These are phyloP conservation scores for Primulina tabacum DNA, from an alignment of 257 asterid genomes.

Conservation along the genomic window DNA sequence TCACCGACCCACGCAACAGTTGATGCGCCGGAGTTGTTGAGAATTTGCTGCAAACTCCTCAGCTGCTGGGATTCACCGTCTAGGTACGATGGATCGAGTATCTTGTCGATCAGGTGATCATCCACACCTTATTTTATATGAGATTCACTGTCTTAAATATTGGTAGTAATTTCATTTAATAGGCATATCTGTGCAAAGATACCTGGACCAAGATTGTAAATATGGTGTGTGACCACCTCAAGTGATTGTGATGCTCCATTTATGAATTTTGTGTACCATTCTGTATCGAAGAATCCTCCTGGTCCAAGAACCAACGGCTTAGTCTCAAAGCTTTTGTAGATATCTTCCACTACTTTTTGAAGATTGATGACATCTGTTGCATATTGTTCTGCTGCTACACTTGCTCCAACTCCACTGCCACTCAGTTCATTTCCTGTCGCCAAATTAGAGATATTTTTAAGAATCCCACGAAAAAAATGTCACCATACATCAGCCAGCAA, in stretches of 20 bases:
- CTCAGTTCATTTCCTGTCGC: slow-evolving; percentile 77
- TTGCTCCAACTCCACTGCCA: slow-evolving; percentile 69
- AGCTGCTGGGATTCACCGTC: slow-evolving; percentile 56
- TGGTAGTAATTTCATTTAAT: neutral
- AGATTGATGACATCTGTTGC: slow-evolving; percentile 49
- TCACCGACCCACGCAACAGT: slow-evolving; percentile 80
- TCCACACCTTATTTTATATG: slow-evolving; percentile 46
- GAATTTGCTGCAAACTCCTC: slow-evolving; percentile 44
- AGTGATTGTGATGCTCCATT: slow-evolving; percentile 44
- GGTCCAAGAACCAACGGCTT: slow-evolving; percentile 77
- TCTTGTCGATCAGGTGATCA: slow-evolving; percentile 64
- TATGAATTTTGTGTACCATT: slow-evolving; percentile 56
- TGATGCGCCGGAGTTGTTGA: slow-evolving; percentile 36
- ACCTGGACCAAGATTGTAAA: slow-evolving; percentile 95
- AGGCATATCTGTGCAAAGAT: neutral
- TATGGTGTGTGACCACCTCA: slow-evolving; percentile 77
- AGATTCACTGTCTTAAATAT: neutral
- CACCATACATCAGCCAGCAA: neutral
- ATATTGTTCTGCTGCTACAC: slow-evolving; percentile 68
- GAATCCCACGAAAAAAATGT: neutral
- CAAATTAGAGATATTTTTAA: neutral
- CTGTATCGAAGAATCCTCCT: slow-evolving; percentile 69
- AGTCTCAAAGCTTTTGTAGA: slow-evolving; percentile 37
- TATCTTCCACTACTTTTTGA: slow-evolving; percentile 41
- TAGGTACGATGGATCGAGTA: slow-evolving; percentile 62